Percentiles rank a stretch among this genome's conserved stretches.
These are phyloP conservation scores for Prunus campanulata DNA, from an alignment of 306 rosid species.

Conservation along the genomic window DNA sequence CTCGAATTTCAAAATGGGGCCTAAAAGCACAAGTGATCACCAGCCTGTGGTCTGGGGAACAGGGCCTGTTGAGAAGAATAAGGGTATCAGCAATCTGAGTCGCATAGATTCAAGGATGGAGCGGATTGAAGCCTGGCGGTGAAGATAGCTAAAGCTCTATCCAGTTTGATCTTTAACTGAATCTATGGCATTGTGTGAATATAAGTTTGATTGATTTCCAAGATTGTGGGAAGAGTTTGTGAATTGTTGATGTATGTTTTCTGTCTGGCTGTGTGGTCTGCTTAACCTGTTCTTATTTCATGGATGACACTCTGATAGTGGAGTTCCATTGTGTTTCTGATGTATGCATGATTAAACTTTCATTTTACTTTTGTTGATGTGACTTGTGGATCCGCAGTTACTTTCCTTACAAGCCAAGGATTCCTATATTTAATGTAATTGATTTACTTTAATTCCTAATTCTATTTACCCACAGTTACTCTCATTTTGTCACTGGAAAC, in stretches of 20 bases:
- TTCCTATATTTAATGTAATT: too few species aligned
- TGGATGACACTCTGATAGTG: conserved; percentile 17
- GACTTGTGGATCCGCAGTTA: too few species aligned
- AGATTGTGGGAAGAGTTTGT: conserved; percentile 36
- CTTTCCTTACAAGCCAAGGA: too few species aligned
- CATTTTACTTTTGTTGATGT: background rate
- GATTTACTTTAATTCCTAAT: too few species aligned
- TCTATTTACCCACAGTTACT: background rate
- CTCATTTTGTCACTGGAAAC: background rate
- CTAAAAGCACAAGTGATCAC: conserved; percentile 36
- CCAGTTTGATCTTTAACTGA: conserved; percentile 27
- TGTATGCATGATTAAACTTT: conserved; percentile 17
- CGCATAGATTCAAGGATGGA: conserved; percentile 46
- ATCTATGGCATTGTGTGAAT: conserved; percentile 24
- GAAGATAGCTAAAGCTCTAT: conserved; percentile 27
- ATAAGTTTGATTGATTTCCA: conserved; percentile 36
- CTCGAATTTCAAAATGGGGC: conserved; percentile 40
- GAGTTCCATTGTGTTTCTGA: conserved; percentile 27
- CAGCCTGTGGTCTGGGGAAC: conserved; percentile 28
- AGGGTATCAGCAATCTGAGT: conserved; percentile 48
- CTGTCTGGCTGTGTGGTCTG: conserved; percentile 24
- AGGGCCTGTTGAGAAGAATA: conserved; percentile 40
- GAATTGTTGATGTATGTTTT: conserved; percentile 33
- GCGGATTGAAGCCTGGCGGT: conserved; percentile 66
- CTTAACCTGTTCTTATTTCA: conserved; percentile 39